A percentile compares a stretch with the other conserved stretches of the same genome.
These are phyloP conservation scores for Candida nanaspora DNA, from an alignment of 805 yeast species.

Conservation along the genomic window DNA sequence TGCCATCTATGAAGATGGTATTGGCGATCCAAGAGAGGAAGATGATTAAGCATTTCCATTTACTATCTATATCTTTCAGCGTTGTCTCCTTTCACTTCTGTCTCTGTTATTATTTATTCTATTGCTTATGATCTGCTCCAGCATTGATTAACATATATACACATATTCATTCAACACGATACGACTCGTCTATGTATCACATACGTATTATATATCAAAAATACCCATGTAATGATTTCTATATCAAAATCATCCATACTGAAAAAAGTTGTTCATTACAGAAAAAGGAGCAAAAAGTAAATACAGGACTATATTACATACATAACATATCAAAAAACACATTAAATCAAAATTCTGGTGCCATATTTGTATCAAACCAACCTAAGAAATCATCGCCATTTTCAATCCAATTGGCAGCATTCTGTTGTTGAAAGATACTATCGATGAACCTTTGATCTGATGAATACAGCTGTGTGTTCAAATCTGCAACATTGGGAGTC, in stretches of 20 bases:
- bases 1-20: conserved; percentile 94
- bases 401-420: conserved; percentile 80
- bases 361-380: conserved; percentile 84
- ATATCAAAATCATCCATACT: too few species aligned
- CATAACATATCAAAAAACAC: not conserved
- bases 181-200: too few species aligned
- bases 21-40: conserved; percentile 89
- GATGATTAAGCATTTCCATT: conserved; percentile 26
- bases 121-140: too few species aligned
- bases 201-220: too few species aligned
- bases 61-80: too few species aligned
- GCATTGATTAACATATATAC: too few species aligned
- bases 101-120: not conserved
- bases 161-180: too few species aligned
- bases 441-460: conserved; percentile 30
- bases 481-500: not conserved
- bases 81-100: not conserved
- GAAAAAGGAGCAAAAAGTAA: too few species aligned
- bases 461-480: not conserved
- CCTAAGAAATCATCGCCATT: conserved; percentile 85
- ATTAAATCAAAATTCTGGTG: conserved; percentile 42
- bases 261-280: too few species aligned
- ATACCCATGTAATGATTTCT: too few species aligned
- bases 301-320: too few species aligned
- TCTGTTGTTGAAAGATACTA: conserved; percentile 70